Evolutionary conservation across 768 basidiomycete species (phyloP), one percentile per base, ranked within the genome.

Genomic region (Auricularia auricula-judae): DNA sequence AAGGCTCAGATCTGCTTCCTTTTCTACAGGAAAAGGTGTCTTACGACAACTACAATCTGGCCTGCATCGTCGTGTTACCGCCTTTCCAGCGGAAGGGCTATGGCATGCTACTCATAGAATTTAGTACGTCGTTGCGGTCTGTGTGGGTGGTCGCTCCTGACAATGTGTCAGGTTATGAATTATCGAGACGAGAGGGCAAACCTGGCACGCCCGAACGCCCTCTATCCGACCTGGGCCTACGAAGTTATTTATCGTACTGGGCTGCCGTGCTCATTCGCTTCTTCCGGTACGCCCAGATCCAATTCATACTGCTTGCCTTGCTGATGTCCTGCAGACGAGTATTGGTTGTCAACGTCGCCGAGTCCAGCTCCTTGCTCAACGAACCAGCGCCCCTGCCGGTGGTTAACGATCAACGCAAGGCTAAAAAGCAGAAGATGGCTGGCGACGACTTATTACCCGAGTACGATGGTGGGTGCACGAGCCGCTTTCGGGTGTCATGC

Each of bases 91-190:
- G 86, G 65, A 84, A 87, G 69, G 91, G 93, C 4, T 97, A 89
- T 70, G 97, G 96, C 2, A 93, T 91, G 81, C 86, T 98, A 33
- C 82, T 99, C 82, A 98, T 98, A 67, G 96, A 99, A 77, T 97
- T 98, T 79, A 98, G 96, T 96, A 72, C 54, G 92, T 76, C n/a
- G 51, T 11, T 33, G 7, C 33, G 44, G 3, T 60, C 16, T 54
- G 34, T 12, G 56, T 43, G 3, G 10, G 21, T 23, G 59, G 21
- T 61, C 29, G n/a, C 36, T 12, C 21, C 43, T 62, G 23, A 60
- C 62, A 16, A 4, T 18, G 34, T 56, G 16, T 3, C 64, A 98
- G 95, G 95, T 74, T 99, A 99, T 71, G 93, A 96, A 72, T 79
- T 98, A 5, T 97, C 93, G 21, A 83, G 89, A 54, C 82, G 86